Conservation (phyloP, 768 basidiomycete genomes). For the Podaxis pistillaris region DNA sequence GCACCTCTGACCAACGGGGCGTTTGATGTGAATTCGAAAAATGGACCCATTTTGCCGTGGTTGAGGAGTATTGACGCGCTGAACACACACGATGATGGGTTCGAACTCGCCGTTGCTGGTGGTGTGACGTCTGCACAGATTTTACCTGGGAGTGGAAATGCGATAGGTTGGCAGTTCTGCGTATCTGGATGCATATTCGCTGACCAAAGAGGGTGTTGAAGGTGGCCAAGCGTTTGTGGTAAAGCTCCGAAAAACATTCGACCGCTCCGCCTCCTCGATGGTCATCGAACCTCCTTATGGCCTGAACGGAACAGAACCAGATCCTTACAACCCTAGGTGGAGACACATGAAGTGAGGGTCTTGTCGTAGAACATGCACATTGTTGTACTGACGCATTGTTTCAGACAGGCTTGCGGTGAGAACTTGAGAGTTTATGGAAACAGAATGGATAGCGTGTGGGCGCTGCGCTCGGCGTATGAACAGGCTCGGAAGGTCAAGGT, state of each 20-base stretch:
- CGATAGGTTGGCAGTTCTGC: constrained; percentile 52
- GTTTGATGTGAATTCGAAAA: constrained; percentile 59
- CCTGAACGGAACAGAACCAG: constrained; percentile 46
- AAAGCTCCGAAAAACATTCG: constrained; percentile 76
- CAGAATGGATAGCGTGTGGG: constrained; percentile 80
- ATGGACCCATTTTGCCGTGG: constrained; percentile 74
- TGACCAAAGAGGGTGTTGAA: constrained; percentile 23
- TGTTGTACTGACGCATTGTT: constrained; percentile 12
- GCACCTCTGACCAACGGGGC: constrained; percentile 56
- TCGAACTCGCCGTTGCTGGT: constrained; percentile 74
- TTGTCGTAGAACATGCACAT: background rate
- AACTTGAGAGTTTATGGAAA: constrained; percentile 44
- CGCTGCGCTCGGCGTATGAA: constrained; percentile 76
- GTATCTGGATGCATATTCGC: background rate
- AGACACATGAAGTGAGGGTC: constrained; percentile 72
- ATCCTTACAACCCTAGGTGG: constrained; percentile 48
- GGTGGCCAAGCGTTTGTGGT: constrained; percentile 88
- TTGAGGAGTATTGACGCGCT: constrained; percentile 81
- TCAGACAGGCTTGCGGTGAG: constrained; percentile 65
- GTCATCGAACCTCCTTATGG: constrained; percentile 78
- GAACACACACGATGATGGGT: constrained; percentile 81
- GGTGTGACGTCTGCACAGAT: constrained; percentile 87
- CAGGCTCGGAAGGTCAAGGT: constrained; percentile 67
- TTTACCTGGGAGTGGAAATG: constrained; percentile 74
- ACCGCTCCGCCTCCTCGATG: constrained; percentile 78